phyloP scores from a whole-genome alignment of 176 grass and related monocot species.

The Avena eriantha region DNA sequence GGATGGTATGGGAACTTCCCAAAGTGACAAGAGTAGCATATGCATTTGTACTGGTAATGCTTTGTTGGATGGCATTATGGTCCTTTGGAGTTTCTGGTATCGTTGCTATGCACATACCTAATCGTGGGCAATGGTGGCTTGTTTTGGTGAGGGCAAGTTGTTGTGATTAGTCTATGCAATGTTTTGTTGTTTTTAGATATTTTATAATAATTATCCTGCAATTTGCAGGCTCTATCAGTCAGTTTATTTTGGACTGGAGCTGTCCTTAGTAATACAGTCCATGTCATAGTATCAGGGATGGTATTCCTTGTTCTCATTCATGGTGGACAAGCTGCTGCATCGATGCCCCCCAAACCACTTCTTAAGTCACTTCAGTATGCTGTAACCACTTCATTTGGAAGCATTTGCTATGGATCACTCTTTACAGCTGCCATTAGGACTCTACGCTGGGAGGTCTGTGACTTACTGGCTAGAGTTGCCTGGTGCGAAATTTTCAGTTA shows the following conservation, averaged over 20 bases:
- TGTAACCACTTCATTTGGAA: constrained; percentile 92
- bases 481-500: neutral
- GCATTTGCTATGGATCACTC: constrained; percentile 99
- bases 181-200: constrained; percentile 23
- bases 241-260: constrained; percentile 99
- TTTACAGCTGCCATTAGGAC: constrained; percentile 98
- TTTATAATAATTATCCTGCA: constrained; percentile 34
- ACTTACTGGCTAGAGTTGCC: constrained; percentile 25
- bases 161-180: constrained; percentile 40
- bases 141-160: constrained; percentile 99
- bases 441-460: constrained; percentile 87
- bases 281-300: constrained; percentile 98
- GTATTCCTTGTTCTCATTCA: constrained; percentile 96
- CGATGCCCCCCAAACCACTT: constrained; percentile 90
- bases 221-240: constrained; percentile 80
- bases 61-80: constrained; percentile 96
- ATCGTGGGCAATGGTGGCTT: constrained; percentile 94
- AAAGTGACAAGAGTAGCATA: constrained; percentile 81
- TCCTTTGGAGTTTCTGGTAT: constrained; percentile 90
- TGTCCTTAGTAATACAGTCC: constrained; percentile 94
- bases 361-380: constrained; percentile 78
- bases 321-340: constrained; percentile 67
- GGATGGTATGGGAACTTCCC: constrained; percentile 84
- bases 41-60: constrained; percentile 85
- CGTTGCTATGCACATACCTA: constrained; percentile 78